Conservation (phyloP, 164 flowering plant genomes). For the Chloranthus sessilifolius region DNA sequence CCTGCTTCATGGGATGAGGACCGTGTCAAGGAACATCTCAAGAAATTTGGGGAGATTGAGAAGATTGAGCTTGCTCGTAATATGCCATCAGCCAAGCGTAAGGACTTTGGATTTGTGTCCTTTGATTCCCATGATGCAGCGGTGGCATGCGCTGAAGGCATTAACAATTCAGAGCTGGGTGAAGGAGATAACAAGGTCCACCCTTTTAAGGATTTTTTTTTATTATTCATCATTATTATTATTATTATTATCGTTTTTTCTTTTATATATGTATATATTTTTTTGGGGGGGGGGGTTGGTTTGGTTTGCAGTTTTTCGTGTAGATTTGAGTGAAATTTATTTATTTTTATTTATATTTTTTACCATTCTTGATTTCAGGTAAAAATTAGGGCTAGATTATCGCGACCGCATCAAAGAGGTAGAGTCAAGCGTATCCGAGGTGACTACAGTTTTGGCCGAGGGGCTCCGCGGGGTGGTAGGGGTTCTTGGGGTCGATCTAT, state of each 20-base stretch:
- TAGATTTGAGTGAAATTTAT: neutral
- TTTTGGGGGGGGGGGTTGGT: neutral
- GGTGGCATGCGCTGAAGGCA: constrained; percentile 82
- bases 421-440: constrained; percentile 62
- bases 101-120: constrained; percentile 93
- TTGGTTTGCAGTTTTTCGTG: neutral
- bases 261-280: neutral
- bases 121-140: constrained; percentile 92
- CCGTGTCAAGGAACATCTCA: constrained; percentile 60
- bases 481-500: constrained; percentile 60
- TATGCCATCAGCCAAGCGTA: constrained; percentile 94
- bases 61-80: constrained; percentile 96
- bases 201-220: too few species aligned
- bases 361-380: constrained; percentile 36
- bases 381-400: constrained; percentile 89
- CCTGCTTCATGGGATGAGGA: constrained; percentile 98
- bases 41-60: constrained; percentile 73
- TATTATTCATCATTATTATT: neutral
- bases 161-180: constrained; percentile 87
- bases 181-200: constrained; percentile 85
- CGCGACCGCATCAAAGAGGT: constrained; percentile 84
- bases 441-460: constrained; percentile 41
- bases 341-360: neutral
- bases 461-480: constrained; percentile 30
- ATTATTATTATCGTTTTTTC: neutral